phyloP scores from a whole-genome alignment of 768 basidiomycete genomes.

The Phlebiopsis flavidoalba region DNA sequence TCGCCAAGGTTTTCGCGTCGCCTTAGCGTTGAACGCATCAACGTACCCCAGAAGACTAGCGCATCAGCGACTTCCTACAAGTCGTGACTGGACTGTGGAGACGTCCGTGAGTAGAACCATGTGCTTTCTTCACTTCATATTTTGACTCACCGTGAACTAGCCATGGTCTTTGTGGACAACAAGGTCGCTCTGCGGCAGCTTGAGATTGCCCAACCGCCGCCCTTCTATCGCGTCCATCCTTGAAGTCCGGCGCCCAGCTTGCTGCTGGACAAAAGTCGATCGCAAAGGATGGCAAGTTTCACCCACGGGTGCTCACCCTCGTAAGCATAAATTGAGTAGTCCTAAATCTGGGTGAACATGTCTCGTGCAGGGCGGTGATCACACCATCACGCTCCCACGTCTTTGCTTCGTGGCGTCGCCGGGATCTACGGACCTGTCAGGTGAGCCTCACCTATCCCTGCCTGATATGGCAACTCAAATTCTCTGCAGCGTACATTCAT shows the following conservation, averaged over 20 bases:
- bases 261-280: slow-evolving; percentile 12
- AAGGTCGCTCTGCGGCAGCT: slow-evolving; percentile 29
- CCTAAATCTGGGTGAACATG: neutral
- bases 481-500: slow-evolving; percentile 25
- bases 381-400: slow-evolving; percentile 28
- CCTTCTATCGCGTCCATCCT: slow-evolving; percentile 14
- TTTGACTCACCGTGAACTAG: neutral
- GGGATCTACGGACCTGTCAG: slow-evolving; percentile 27
- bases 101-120: slow-evolving; percentile 21
- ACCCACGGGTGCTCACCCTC: slow-evolving; percentile 28
- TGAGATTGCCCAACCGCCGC: slow-evolving; percentile 25
- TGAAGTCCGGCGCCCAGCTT: slow-evolving; percentile 11
- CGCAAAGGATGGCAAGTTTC: slow-evolving; percentile 29
- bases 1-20: slow-evolving; percentile 28
- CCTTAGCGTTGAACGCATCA: slow-evolving; percentile 24
- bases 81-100: slow-evolving; percentile 29
- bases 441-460: slow-evolving; percentile 2
- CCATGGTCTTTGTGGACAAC: slow-evolving; percentile 24
- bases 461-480: neutral
- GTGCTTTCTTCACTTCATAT: neutral
- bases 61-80: slow-evolving; percentile 21
- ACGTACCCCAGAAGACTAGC: slow-evolving; percentile 25
- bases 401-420: slow-evolving; percentile 26
- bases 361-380: slow-evolving; percentile 23
- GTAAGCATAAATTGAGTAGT: slow-evolving; percentile 6